Evolutionary conservation across 2,329 filamentous ascomycete species (phyloP), one percentile per base, ranked within the genome.

Genomic region (Pyricularia sp.): DNA sequence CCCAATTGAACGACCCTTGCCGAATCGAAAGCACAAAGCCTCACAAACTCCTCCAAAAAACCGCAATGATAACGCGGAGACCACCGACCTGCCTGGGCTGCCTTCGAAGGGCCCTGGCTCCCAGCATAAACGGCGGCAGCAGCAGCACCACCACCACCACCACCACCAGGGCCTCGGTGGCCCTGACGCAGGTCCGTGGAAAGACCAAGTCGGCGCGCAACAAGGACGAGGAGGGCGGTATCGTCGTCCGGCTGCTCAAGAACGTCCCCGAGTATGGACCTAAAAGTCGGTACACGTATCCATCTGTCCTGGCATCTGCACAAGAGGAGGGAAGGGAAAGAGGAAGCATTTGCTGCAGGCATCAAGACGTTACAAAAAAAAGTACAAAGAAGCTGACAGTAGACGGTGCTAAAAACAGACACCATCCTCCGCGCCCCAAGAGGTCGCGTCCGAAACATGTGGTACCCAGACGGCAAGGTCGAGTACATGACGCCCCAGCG

Each of bases 201-300:
- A 81, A 76, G 74, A 77, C 77, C 71, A 78, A 74, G 66, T 20
- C 33, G 55, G 74, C 76, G 69, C 76, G 77, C 68, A 75, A 77
- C 59, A 75, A 76, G 66, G 78, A 81, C 69, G 73, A 78, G 70
- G 58, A 61, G 58, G 58, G 58, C 58, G 81, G 81, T 70, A 80
- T 82, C 14, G 76, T 81, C 25, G 81, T 83, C 73, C 80, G 81
- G 28, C 75, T 83, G 70, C 74, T 82, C 10, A 70, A 77, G 68
- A 78, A 82, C 69, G 77, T 83, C 17, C 73, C 74, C 26, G 75
- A 76, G 25, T 83, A 78, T 69, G 81, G 81, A 6, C 78, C 78
- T 69, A 78, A 78, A 73, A 69, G 79, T 79, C 72, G 12, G 74
- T 69, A 66, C 33, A 4, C 14, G 17, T 4, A 65, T n/a, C 9